phyloP scores from a whole-genome alignment of 2,329 filamentous ascomycete species.

The Ceratocystis cacaofunesta region DNA sequence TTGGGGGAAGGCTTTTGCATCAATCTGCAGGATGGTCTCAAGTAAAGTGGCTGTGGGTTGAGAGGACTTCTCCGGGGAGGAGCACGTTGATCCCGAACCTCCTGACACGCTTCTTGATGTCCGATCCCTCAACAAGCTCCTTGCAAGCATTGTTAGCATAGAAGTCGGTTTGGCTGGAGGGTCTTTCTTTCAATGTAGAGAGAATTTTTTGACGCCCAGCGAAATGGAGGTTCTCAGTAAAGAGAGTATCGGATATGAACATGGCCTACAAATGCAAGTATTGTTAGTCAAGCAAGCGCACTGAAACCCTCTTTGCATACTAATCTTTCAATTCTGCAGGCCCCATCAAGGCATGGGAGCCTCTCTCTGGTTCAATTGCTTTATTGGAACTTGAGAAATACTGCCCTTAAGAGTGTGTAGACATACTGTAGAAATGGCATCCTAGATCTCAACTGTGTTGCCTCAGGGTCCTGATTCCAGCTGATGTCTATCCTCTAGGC shows the following conservation, averaged over 20 bases:
- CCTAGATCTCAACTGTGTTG: too few relatives aligned
- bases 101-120: neutral
- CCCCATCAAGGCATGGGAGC: neutral
- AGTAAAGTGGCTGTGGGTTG: neutral
- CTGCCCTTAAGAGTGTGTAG: too few relatives aligned
- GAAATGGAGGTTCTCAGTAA: neutral
- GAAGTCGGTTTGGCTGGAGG: neutral
- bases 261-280: neutral
- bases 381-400: too few relatives aligned
- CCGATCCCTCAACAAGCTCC: neutral
- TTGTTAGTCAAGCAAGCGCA: neutral
- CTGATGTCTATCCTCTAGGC: too few relatives aligned
- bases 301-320: neutral
- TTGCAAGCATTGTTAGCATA: neutral
- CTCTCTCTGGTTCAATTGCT: too few relatives aligned
- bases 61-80: neutral
- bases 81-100: too few relatives aligned
- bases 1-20: neutral
- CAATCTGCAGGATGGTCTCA: neutral
- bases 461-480: too few relatives aligned
- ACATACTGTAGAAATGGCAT: too few relatives aligned
- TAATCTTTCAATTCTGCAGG: neutral
- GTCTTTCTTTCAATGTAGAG: neutral
- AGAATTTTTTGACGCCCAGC: neutral
- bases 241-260: neutral